These are phyloP conservation scores for Apostasia ramifera DNA, from an alignment of 106 monocot species.

Conservation along the genomic window DNA sequence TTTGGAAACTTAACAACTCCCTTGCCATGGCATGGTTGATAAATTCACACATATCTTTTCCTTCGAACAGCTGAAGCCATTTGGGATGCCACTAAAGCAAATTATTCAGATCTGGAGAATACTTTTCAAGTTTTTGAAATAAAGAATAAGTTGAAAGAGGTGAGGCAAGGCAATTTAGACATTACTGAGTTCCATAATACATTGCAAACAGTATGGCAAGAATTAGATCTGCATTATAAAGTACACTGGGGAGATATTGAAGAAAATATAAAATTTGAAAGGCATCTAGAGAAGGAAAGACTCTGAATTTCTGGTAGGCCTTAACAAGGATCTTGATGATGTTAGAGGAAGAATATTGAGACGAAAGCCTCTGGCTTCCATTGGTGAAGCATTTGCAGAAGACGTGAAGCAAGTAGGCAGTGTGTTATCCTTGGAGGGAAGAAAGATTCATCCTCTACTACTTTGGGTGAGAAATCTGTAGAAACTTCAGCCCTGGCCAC, in stretches of 20 bases:
- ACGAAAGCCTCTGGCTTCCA: neutral
- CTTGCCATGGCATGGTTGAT: neutral
- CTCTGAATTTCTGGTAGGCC: neutral
- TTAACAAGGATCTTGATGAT: conserved; percentile 1
- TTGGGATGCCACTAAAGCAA: neutral
- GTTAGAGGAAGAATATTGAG: neutral
- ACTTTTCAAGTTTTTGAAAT: neutral
- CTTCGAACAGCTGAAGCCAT: neutral
- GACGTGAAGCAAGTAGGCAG: neutral
- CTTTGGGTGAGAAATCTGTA: neutral
- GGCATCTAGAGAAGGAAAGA: neutral
- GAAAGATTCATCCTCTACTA: neutral
- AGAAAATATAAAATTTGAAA: too few species aligned
- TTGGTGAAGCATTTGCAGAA: neutral
- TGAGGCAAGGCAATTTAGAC: neutral
- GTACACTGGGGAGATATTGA: too few species aligned
- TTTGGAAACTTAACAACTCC: neutral
- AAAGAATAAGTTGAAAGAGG: neutral
- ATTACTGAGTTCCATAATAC: neutral
- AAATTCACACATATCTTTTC: neutral
- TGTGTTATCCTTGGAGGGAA: neutral
- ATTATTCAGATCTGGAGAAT: neutral
- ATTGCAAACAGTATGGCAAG: neutral
- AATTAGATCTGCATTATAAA: neutral
- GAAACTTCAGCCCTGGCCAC: too few species aligned